Base-by-base conservation (phyloP, 345 rosid genomes). In the Populus nigra region DNA sequence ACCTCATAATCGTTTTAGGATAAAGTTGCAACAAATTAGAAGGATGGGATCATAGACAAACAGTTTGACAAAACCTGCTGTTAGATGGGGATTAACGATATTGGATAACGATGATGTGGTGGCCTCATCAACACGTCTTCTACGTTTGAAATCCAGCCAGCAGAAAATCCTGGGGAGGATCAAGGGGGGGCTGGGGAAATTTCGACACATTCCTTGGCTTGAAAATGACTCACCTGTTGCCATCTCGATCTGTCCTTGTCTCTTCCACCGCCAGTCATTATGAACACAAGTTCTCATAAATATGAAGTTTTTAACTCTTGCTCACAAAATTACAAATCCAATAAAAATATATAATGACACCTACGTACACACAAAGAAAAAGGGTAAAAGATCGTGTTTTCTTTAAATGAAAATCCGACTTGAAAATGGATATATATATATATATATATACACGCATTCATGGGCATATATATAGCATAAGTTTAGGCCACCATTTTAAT, bases 41-140 rank as follows among this genome's bases (percentile, higher is more conserved):
- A 47, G 53, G 53, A 16, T 12, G 53, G 15, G 53, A 47, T 47
- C 53, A 47, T 8, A 9, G 62, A 57, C 27, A 9, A 22, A 1
- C 27, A 55, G 61, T 22, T 22, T 22, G 62, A 57, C 13, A 57
- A 8, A 57, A 57, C 27, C 27, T 57, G 62, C 13, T 22, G 27
- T 55, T 22, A 53, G n/a, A 20, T 53, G 73, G 25, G 68, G 25
- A 25, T n/a, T 62, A 31, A 27, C 7, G 55, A n/a, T 70, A 31
- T 9, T 57, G 62, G 84, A 76, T 73, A 84, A 78, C 25, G 78
- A 65, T 81, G 83, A 76, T 59, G 80, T 76, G 84, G 72, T 59
- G 33, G 75, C 10, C 74, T 72, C 75, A 59, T 71, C 76, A 13
- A 17, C 20, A 8, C 55, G 41, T 38, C 36, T 18, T 15, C 2